These are phyloP conservation scores for Fusarium sp. DNA, from an alignment of 2,329 filamentous ascomycete genomes.

Conservation along the genomic window DNA sequence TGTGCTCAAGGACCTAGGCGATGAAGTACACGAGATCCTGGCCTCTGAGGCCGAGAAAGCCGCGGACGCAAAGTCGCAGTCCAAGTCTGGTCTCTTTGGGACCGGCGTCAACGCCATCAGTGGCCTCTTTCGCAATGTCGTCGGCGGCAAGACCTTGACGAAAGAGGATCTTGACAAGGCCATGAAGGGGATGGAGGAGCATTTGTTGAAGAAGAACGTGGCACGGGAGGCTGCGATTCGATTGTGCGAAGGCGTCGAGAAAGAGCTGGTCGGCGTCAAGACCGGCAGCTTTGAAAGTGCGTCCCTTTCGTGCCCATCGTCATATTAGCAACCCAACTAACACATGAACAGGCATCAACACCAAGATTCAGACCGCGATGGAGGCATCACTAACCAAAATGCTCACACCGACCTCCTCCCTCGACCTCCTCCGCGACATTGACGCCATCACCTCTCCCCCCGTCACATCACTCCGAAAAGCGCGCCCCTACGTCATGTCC, in stretches of 20 bases:
- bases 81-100: constrained; percentile 78
- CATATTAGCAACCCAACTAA: constrained; percentile 6
- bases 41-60: constrained; percentile 78
- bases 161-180: constrained; percentile 92
- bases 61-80: constrained; percentile 62
- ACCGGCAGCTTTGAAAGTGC: constrained; percentile 89
- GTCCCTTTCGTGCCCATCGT: constrained; percentile 25
- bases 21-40: constrained; percentile 93
- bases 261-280: constrained; percentile 90
- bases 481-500: constrained; percentile 94
- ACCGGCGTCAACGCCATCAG: constrained; percentile 87
- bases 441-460: constrained; percentile 81
- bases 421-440: constrained; percentile 95
- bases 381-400: constrained; percentile 95
- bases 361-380: constrained; percentile 88
- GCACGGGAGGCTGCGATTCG: constrained; percentile 94
- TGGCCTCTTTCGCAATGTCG: constrained; percentile 92
- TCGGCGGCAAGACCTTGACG: constrained; percentile 93
- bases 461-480: constrained; percentile 72
- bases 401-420: constrained; percentile 92
- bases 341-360: constrained; percentile 75
- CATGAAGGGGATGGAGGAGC: constrained; percentile 96
- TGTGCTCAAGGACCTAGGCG: constrained; percentile 91
- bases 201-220: constrained; percentile 95
- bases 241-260: constrained; percentile 91